A percentile compares a stretch with the other conserved stretches of the same genome.
Conservation (phyloP, 139 green algal species). For the Chlamydomonas schloesseri region DNA sequence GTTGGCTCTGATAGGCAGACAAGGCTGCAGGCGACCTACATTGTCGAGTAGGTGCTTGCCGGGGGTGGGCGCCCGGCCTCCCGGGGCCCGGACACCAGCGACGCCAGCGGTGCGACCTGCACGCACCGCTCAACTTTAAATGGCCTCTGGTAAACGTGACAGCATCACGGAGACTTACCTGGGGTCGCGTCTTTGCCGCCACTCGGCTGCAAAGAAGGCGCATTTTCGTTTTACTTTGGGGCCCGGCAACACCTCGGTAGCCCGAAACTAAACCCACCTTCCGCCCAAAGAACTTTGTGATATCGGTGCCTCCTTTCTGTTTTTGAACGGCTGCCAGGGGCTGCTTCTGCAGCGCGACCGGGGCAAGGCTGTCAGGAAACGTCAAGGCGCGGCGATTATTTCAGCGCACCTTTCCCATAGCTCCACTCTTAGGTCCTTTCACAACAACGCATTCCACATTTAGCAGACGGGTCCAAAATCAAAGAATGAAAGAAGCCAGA, state of each 20-base stretch:
- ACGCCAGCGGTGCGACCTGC: not conserved
- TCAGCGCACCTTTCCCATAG: conserved; percentile 7
- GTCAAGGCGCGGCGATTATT: not conserved
- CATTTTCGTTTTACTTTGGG: too few relatives aligned
- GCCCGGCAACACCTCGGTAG: too few relatives aligned
- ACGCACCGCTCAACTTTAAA: too few relatives aligned
- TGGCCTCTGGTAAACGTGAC: too few relatives aligned
- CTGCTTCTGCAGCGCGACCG: conserved; percentile 24
- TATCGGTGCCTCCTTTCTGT: not conserved
- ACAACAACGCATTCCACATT: too few relatives aligned
- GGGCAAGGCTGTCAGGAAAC: too few relatives aligned
- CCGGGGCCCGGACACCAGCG: not conserved
- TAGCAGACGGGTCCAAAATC: too few relatives aligned
- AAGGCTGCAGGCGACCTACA: not conserved
- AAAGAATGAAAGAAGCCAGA: too few relatives aligned
- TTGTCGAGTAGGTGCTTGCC: conserved; percentile 35
- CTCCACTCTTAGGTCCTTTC: too few relatives aligned
- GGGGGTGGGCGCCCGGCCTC: not conserved
- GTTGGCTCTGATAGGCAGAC: not conserved
- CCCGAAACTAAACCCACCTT: not conserved
- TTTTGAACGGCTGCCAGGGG: not conserved
- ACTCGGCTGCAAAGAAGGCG: too few relatives aligned
- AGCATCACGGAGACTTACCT: too few relatives aligned
- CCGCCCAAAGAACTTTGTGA: conserved; percentile 29
- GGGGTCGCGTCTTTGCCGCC: too few relatives aligned